Evolutionary conservation across 192 early-diverging fungal genomes (phyloP).

Genomic region (Linnemannia exigua): DNA sequence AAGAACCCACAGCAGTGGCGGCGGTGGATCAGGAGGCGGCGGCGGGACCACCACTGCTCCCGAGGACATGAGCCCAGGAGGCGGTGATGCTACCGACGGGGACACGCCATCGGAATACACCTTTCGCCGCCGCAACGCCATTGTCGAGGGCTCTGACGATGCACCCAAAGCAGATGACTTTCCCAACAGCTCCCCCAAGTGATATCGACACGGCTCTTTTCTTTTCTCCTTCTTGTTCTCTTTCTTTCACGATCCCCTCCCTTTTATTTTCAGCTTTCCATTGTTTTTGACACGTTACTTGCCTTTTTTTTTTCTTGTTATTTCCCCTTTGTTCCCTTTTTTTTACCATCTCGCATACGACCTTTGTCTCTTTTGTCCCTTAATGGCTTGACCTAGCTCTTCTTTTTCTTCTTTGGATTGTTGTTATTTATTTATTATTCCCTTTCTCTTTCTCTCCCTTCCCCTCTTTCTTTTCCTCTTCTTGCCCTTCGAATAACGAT

Average conservation of each 20-base stretch:
- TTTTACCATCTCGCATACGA: background rate
- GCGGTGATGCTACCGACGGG: constrained; percentile 39
- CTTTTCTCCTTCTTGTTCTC: background rate
- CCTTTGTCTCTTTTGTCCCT: background rate
- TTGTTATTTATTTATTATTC: background rate
- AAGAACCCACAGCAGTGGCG: constrained; percentile 45
- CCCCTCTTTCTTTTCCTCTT: background rate
- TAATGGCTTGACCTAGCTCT: background rate
- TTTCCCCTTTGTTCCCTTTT: background rate
- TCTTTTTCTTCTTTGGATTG: background rate
- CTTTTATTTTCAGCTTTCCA: background rate
- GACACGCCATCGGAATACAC: constrained; percentile 50
- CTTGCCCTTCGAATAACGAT: background rate
- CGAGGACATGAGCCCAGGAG: constrained; percentile 38
- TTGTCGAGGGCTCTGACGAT: constrained; percentile 54
- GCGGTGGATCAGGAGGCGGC: constrained; percentile 37
- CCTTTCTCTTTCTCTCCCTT: background rate
- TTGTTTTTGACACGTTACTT: background rate
- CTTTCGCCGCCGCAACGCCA: constrained; percentile 52
- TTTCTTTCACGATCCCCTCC: constrained; percentile 7
- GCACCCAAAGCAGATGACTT: constrained; percentile 56
- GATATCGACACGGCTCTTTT: constrained; percentile 10
- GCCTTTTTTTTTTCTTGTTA: constrained; percentile 7
- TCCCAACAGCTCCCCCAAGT: constrained; percentile 41
- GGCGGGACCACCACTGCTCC: constrained; percentile 27